phyloP scores from a whole-genome alignment of 345 rosid species.

The Citrus trifoliata region DNA sequence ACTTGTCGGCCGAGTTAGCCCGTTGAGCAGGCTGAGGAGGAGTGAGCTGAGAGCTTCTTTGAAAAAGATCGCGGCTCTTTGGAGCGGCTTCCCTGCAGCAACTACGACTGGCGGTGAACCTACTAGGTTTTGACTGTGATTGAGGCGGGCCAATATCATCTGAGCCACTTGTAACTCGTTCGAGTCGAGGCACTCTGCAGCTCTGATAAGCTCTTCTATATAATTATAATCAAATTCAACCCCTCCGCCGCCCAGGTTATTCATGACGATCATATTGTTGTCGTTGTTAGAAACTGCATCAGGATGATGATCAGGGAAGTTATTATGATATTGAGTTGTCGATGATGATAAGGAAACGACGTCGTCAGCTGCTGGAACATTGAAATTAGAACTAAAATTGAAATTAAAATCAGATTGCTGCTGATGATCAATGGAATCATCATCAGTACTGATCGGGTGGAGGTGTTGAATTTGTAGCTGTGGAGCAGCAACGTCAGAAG shows the following conservation, averaged over 20 bases:
- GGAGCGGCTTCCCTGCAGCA: constrained; percentile 60
- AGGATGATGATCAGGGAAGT: constrained; percentile 17
- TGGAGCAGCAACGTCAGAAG: constrained; percentile 17
- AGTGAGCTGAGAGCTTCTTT: constrained; percentile 78
- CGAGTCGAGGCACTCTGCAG: constrained; percentile 79
- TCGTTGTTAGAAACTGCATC: constrained; percentile 18
- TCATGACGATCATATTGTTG: not conserved
- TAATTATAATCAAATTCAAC: constrained; percentile 51
- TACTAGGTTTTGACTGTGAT: constrained; percentile 32
- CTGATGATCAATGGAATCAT: constrained; percentile 14
- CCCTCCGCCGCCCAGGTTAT: constrained; percentile 23
- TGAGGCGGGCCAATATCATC: constrained; percentile 75
- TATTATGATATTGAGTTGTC: constrained; percentile 20
- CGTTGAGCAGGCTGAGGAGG: constrained; percentile 24
- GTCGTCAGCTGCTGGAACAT: too few relatives aligned
- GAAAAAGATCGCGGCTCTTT: constrained; percentile 83
- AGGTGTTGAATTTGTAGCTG: constrained; percentile 16
- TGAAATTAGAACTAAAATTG: constrained; percentile 17
- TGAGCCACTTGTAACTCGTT: constrained; percentile 75
- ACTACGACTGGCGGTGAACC: constrained; percentile 28
- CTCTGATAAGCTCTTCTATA: constrained; percentile 74
- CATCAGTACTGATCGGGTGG: not conserved
- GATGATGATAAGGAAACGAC: constrained; percentile 28
- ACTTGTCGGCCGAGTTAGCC: constrained; percentile 32
- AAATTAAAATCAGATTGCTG: constrained; percentile 48